Evolutionary conservation across 495 filamentous ascomycete species (phyloP), one percentile per base, ranked within the genome.

Genomic region (Daldinia concentrica): DNA sequence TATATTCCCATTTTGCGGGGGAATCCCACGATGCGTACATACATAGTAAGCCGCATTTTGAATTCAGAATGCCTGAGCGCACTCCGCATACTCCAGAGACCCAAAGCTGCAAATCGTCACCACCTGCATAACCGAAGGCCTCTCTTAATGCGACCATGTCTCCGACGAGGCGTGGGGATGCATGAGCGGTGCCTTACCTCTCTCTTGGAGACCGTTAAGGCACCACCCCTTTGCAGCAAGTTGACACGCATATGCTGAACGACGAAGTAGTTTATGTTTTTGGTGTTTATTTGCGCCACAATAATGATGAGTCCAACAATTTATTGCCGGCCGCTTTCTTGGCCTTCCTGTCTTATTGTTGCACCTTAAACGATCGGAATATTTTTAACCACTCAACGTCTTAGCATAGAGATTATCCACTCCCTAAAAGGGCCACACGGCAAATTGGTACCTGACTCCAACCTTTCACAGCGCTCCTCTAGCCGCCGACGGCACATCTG

Each of bases 381-480:
- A 75, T 78, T 78, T 78, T 61, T 54, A 51, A 63, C 76, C 76
- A 78, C 59, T 77, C 74, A 75, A 62, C 57, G 66, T 26, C 64
- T 59, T 26, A 74, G 72, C 59, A 65, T 74, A 70, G 62, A 78
- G 61, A 74, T 64, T 73, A 76, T 76, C 56, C 70, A 76, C 74
- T 77, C 77, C 75, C 73, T 62, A 73, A 77, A 77, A 70, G 71
- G 70, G 75, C 75, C 77, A 73, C 74, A 73, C 59, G 74, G 74
- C 66, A 68, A 73, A 75, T 75, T 68, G 69, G 74, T 69, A 68
- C 75, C 75, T 72, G 64, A 48, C 61, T 77, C 73, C 76, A 77
- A 78, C 80, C 78, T 80, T 78, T 82, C 78, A 80, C 68, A 78
- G 76, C 64, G 75, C 79, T 80, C 51, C 79, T 78, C 76, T 83